Base-by-base conservation (phyloP, 1,139 yeast genomes). In the Yamadazyma atmosphaerica region DNA sequence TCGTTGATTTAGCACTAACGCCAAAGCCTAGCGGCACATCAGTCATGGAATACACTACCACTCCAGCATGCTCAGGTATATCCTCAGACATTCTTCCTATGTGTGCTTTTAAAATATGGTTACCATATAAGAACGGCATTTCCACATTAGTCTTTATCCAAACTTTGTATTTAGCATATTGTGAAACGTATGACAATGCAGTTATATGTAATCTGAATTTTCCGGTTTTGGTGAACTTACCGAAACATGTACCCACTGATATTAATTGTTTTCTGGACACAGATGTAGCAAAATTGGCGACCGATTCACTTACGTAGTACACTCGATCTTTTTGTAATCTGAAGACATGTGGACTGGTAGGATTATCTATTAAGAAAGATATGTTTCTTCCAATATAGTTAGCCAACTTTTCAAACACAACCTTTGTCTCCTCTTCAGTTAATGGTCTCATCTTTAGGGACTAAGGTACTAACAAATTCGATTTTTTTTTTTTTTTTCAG, bases 81-180 rank as follows among this genome's bases (percentile, higher is more conserved):
- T 94, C 98, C 50, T 92, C 98, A 40, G 95, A 86, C 86, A 92
- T 89, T 56, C 90, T 83, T 27, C 98, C 98, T 43, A 92, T 76
- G 58, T 92, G 98, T 11, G 99, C 99, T 61, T 94, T 94, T 51
- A 92, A 74, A 17, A 92, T 94, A 61, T 92, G 96, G 68, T 92
- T 92, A 31, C 99, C 99, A 56, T 94, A 92, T 47, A 92, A 70
- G 61, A 83, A 94, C 8, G 98, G 98, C 98, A 94, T 94, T 65
- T 92, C 99, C 52, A 98, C 98, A 57, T 92, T 92, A 37, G 81
- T 81, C 63, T 94, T 94, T 65, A 92, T 88, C 98, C 98, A 94
- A 33, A 92, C 74, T 67, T 92, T 92, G 68, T 83, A 89, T 61
- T 86, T 88, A 35, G 98, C 98, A 59, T 84, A 84, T 54, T 86